Evolutionary conservation across 1,284 basidiomycete genomes (phyloP), one percentile per base, ranked within the genome.

Genomic region (Tylopilus sp.): DNA sequence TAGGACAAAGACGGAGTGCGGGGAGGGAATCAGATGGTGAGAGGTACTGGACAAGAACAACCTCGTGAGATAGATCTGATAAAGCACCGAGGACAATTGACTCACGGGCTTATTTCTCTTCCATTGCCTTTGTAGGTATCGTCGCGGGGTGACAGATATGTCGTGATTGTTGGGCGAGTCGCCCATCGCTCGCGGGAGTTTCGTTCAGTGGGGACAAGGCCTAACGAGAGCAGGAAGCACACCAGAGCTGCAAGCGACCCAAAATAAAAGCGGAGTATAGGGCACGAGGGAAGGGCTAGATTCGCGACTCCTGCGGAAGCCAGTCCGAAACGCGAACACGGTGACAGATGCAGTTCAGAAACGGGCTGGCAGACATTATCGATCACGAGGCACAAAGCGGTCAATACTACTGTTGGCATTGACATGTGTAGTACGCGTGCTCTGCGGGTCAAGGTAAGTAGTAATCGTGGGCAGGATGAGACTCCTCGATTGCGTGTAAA

Each of bases 11-110:
- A 62, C 81, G 81, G n/a, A 87, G 79, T 49, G 79, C 79, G 32
- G 89, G 89, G 53, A 89, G 79, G 22, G 88, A 90, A 67, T 80
- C 80, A 26, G 84, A 83, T 64, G 81, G 81, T 26, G 78, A 75
- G 32, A 87, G 77, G 71, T 85, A 72, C 85, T 87, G 59, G 53
- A 66, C 33, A 38, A 29, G 36, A 56, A 61, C 53, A n/a, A 53
- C 29, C 53, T 66, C 12, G 68, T 70, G 18, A 69, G 62, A 69
- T 57, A 53, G 64, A 66, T 68, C 62, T 55, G 63, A 65, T 64
- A 44, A 64, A 53, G 32, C 4, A 59, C 39, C 26, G 49, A 51
- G 59, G 53, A 60, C 36, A n/a, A 49, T 49, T 32, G 26, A 67
- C 79, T 62, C 29, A 81, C 79, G 8, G 75, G 75, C 58, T 80